Percentiles rank a stretch among this genome's conserved stretches.
Evolutionary conservation across 352 stramenopile species (phyloP).

Genomic region (Phytophthora litchii): DNA sequence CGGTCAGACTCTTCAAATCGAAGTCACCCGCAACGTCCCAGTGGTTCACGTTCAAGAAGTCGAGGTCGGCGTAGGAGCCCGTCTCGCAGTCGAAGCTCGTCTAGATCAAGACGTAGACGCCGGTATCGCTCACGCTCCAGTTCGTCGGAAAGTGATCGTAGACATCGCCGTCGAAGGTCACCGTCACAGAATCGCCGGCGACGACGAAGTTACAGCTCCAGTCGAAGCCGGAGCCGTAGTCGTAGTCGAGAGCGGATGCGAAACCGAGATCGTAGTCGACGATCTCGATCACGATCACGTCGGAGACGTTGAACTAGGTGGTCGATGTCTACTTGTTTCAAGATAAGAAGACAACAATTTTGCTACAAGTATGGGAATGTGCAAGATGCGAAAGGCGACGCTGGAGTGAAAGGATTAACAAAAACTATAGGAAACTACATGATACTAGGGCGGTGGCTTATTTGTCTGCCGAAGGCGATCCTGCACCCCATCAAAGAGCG

Average conservation of each 20-base stretch:
- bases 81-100: constrained; percentile 27
- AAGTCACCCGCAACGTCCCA: constrained; percentile 16
- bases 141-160: constrained; percentile 21
- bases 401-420: constrained; percentile 14
- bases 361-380: constrained; percentile 2
- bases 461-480: constrained; percentile 27
- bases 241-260: constrained; percentile 6
- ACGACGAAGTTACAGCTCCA: constrained; percentile 26
- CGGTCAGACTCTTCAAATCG: not conserved
- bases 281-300: constrained; percentile 37
- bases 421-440: constrained; percentile 40
- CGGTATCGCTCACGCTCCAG: constrained; percentile 28
- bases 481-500: constrained; percentile 38
- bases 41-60: constrained; percentile 25
- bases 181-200: constrained; percentile 12
- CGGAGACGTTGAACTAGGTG: constrained; percentile 21
- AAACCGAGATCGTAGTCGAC: constrained; percentile 15
- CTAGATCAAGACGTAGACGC: constrained; percentile 21
- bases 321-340: not conserved
- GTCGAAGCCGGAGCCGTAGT: constrained; percentile 40
- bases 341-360: not conserved
- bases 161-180: constrained; percentile 15
- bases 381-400: constrained; percentile 7
- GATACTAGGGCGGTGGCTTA: constrained; percentile 34
- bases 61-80: constrained; percentile 11